Base-by-base conservation (phyloP, 805 yeast species). In the Helenozyma baotianmanensis region DNA sequence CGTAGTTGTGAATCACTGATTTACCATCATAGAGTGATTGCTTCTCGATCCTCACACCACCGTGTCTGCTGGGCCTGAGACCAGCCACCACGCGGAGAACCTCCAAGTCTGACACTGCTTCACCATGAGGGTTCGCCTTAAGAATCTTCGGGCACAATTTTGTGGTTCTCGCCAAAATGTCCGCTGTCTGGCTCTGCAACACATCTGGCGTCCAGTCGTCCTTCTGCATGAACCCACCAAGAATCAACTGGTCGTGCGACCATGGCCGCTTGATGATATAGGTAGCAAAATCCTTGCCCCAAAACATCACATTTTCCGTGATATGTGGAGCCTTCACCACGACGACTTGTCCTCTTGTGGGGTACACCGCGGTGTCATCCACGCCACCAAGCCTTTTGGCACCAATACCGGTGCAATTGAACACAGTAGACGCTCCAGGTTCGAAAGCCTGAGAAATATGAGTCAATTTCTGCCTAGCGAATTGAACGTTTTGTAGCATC, bases 321-420 rank as follows among this genome's bases (percentile, higher is more conserved):
- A 82, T 64, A 45, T 80, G 82, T 3, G 88, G 87, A 0, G 87
- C 86, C 39, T 67, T 71, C 14, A 83, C 68, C 8, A 82, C 79
- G 13, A 82, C 80, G 16, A 83, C 87, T 50, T 84, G 94, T 4
- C 95, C 95, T 38, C 95, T 64, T 1, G 84, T 76, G 6, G 95
- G 90, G 44, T 78, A 81, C 13, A 80, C 72, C 1, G 61, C 58
- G 7, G 60, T 40, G 49, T 85, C 95, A 14, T 62, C 58, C 12
- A 81, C 85, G 9, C 89, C 92, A 6, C 78, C 78, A 5, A 85
- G 58, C 2, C 56, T 51, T 29, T 63, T 64, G 2, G 92, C 83
- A 9, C 88, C 84, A 14, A 81, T 62, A 6, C 94, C 95, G 0
- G 88, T 69, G 54, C 94, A 83, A 48, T 85, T 85, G 69, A 83